Percentiles rank a stretch among this genome's conserved stretches.
These are phyloP conservation scores for Penicillium sp. DNA, from an alignment of 2,329 filamentous ascomycete genomes.

Conservation along the genomic window DNA sequence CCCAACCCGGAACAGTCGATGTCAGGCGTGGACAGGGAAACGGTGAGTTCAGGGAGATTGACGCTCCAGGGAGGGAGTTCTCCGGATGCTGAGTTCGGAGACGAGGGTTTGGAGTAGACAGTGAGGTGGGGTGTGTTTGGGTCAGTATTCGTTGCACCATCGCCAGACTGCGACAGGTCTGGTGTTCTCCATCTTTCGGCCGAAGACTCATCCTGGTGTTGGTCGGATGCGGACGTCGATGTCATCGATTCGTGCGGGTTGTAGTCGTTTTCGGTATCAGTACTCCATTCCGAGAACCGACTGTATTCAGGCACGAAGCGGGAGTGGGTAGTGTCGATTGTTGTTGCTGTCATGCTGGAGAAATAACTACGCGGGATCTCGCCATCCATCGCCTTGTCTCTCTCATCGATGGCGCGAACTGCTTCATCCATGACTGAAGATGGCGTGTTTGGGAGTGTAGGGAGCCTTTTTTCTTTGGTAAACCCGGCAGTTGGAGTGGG, in stretches of 20 bases:
- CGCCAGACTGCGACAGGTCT: constrained; percentile 23
- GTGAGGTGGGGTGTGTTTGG: constrained; percentile 40
- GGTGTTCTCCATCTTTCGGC: constrained; percentile 22
- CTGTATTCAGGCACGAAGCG: constrained; percentile 29
- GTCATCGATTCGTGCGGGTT: constrained; percentile 37
- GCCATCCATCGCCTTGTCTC: constrained; percentile 31
- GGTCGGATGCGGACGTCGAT: constrained; percentile 34
- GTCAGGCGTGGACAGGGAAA: constrained; percentile 27
- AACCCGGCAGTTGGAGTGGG: constrained; percentile 28
- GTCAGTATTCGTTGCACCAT: constrained; percentile 27
- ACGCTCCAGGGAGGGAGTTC: constrained; percentile 27
- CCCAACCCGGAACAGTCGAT: constrained; percentile 32
- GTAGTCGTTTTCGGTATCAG: constrained; percentile 34
- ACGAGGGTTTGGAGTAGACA: constrained; percentile 29
- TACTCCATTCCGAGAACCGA: constrained; percentile 43
- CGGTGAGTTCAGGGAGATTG: constrained; percentile 25
- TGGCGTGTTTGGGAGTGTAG: constrained; percentile 47
- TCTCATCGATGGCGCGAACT: constrained; percentile 34
- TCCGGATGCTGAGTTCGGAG: constrained; percentile 26
- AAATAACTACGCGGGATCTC: constrained; percentile 42
- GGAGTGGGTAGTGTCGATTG: constrained; percentile 33
- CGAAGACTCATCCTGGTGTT: constrained; percentile 20
- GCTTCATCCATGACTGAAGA: constrained; percentile 46
- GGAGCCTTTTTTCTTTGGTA: constrained; percentile 40
- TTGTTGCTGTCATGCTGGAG: constrained; percentile 36